Percentiles rank a stretch among this genome's conserved stretches.
Evolutionary conservation across 2,329 filamentous ascomycete species (phyloP).

Genomic region (Pseudogymnoascus sp.): DNA sequence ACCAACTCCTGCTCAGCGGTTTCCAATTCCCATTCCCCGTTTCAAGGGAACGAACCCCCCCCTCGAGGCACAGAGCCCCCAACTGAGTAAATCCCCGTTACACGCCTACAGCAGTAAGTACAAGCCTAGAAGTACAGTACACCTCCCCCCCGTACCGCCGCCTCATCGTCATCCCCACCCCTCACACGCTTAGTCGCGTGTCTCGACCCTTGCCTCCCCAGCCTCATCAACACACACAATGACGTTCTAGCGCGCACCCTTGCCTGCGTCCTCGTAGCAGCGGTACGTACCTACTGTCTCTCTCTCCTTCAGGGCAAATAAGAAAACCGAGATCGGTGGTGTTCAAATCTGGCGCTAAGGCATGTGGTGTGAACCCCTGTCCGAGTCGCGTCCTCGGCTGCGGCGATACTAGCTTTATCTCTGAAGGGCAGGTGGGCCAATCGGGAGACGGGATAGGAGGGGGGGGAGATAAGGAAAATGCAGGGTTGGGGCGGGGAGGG

Average conservation of each 20-base stretch:
- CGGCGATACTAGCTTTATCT: neutral
- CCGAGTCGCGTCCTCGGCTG: neutral
- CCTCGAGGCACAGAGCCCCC: too few species aligned
- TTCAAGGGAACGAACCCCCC: neutral
- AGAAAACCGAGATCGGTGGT: neutral
- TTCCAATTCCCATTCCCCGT: neutral
- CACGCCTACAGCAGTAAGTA: neutral
- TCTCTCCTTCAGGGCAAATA: too few species aligned
- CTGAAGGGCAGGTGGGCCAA: neutral
- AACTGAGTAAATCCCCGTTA: neutral
- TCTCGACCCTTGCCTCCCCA: neutral
- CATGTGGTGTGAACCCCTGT: neutral
- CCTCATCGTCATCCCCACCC: neutral
- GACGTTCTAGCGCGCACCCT: neutral
- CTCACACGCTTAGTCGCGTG: neutral
- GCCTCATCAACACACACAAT: neutral
- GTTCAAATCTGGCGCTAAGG: neutral
- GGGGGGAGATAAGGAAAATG: neutral
- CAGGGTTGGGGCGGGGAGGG: neutral
- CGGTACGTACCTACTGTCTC: neutral
- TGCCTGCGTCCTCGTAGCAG: neutral
- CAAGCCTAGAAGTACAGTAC: neutral
- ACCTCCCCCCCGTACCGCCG: neutral
- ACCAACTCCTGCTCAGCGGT: neutral
- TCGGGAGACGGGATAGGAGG: neutral